phyloP scores from a whole-genome alignment of 1,284 basidiomycete species.

The Termitomyces sp. region DNA sequence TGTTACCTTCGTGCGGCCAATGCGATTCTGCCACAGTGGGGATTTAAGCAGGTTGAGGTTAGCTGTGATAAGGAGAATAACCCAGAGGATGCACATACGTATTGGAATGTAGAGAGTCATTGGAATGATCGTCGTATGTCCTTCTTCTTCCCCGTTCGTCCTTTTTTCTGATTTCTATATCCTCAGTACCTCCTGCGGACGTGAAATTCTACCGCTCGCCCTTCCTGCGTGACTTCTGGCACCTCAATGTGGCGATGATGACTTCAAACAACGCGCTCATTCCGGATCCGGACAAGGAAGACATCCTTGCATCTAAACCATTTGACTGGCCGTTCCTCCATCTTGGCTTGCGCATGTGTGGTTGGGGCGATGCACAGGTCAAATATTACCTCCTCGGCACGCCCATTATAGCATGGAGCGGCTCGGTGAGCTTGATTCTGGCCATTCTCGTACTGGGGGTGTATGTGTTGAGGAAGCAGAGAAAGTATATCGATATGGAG shows the following conservation, averaged over 20 bases:
- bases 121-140: constrained; percentile 87
- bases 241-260: constrained; percentile 99
- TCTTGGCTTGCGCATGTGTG: constrained; percentile 93
- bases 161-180: constrained; percentile 3
- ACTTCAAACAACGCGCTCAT: constrained; percentile 98
- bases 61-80: constrained; percentile 90
- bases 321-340: constrained; percentile 92
- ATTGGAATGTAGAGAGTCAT: constrained; percentile 98
- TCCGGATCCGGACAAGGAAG: constrained; percentile 97
- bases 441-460: constrained; percentile 51
- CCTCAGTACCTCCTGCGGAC: constrained; percentile 76
- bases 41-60: constrained; percentile 98
- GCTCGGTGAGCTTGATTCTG: constrained; percentile 63
- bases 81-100: constrained; percentile 79
- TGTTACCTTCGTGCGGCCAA: constrained; percentile 93
- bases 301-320: constrained; percentile 91
- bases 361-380: constrained; percentile 84
- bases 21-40: constrained; percentile 92
- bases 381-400: constrained; percentile 96
- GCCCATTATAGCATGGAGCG: constrained; percentile 90
- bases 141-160: not conserved
- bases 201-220: constrained; percentile 84
- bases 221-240: constrained; percentile 96
- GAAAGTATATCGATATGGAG: constrained; percentile 89
- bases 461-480: constrained; percentile 82